phyloP scores from a whole-genome alignment of 2,329 filamentous ascomycete species.

The Ceratocystis diversiconidia region DNA sequence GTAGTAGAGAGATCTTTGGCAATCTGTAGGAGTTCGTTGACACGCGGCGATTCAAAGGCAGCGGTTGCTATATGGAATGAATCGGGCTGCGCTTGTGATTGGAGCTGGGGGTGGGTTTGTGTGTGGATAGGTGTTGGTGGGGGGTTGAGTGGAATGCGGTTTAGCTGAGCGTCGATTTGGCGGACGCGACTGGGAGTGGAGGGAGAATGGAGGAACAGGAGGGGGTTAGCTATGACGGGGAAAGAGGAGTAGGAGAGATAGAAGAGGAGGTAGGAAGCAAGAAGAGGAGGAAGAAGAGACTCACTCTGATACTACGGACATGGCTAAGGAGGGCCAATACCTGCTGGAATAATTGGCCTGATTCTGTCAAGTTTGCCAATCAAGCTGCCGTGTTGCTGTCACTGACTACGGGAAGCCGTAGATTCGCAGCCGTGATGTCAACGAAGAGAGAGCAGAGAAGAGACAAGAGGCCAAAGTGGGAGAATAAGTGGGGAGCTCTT shows the following conservation, averaged over 20 bases:
- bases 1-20: constrained; percentile 58
- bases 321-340: constrained; percentile 19
- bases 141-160: constrained; percentile 39
- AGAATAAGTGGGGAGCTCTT: too few relatives aligned
- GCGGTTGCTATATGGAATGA: constrained; percentile 25
- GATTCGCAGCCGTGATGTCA: too few relatives aligned
- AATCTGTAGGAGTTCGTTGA: constrained; percentile 50
- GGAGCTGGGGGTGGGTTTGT: constrained; percentile 21
- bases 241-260: background rate
- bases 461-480: too few relatives aligned
- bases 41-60: constrained; percentile 36
- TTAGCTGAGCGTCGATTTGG: constrained; percentile 50
- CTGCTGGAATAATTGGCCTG: too few relatives aligned
- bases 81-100: too few relatives aligned
- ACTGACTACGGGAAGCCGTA: too few relatives aligned
- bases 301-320: constrained; percentile 37
- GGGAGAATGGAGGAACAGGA: background rate
- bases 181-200: constrained; percentile 40
- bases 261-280: background rate
- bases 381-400: too few relatives aligned
- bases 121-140: background rate
- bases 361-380: too few relatives aligned
- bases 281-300: constrained; percentile 21
- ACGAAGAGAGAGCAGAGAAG: too few relatives aligned
- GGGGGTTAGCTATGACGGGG: constrained; percentile 1